phyloP scores from a whole-genome alignment of 192 early-diverging fungal genomes.

The Coemansia sp. region DNA sequence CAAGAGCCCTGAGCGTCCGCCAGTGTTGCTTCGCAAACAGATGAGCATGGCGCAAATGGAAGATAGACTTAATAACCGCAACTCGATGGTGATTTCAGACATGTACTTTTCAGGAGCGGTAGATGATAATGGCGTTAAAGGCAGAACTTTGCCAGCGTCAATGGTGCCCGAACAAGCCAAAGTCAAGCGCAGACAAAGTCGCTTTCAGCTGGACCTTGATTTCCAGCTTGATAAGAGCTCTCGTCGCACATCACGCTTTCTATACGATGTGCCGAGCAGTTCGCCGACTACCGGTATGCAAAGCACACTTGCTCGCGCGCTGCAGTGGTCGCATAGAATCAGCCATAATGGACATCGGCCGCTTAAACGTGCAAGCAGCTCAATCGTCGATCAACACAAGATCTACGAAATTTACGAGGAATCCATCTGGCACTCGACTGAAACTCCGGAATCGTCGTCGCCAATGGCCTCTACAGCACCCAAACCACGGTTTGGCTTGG shows the following conservation, averaged over 20 bases:
- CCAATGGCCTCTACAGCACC: neutral
- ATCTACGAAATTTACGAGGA: constrained; percentile 54
- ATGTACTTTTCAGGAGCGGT: constrained; percentile 18
- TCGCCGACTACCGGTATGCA: constrained; percentile 18
- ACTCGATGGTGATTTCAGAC: constrained; percentile 43
- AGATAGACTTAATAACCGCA: constrained; percentile 24
- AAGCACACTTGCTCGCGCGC: constrained; percentile 23
- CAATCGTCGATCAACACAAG: constrained; percentile 42
- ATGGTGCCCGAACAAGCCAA: neutral
- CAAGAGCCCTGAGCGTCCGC: neutral
- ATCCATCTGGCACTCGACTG: constrained; percentile 41
- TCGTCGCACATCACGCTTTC: constrained; percentile 37
- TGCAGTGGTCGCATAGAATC: constrained; percentile 42
- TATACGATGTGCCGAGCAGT: constrained; percentile 39
- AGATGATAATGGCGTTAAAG: neutral
- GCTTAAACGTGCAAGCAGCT: constrained; percentile 15
- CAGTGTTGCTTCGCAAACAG: constrained; percentile 24
- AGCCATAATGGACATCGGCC: constrained; percentile 13
- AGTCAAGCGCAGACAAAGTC: constrained; percentile 7
- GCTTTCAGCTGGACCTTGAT: constrained; percentile 6
- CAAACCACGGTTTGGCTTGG: neutral
- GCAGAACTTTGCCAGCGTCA: neutral
- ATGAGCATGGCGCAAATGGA: constrained; percentile 43
- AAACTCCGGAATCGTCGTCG: constrained; percentile 9
- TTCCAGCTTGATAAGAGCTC: constrained; percentile 11